Percentiles rank a stretch among this genome's conserved stretches.
phyloP scores from a whole-genome alignment of 176 grass and related monocot genomes.

The Avena eriantha region DNA sequence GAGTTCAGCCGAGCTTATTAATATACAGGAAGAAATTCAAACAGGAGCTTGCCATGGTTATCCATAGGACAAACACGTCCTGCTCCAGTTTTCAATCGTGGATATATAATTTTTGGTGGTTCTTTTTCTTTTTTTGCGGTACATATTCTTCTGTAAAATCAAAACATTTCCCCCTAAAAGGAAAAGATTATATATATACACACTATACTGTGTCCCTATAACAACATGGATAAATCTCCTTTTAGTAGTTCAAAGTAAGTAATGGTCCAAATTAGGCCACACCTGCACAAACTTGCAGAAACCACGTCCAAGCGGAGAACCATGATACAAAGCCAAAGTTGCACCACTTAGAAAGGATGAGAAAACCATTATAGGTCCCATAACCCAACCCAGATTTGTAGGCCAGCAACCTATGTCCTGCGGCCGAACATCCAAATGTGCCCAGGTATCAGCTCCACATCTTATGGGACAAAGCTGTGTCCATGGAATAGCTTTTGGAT shows the following conservation, averaged over 20 bases:
- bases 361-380: conserved; percentile 85
- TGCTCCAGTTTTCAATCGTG: not conserved
- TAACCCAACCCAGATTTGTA: conserved; percentile 96
- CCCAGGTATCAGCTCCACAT: conserved; percentile 78
- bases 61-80: not conserved
- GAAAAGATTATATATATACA: not conserved
- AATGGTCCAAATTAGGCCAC: conserved; percentile 4
- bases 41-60: not conserved
- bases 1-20: not conserved
- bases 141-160: not conserved
- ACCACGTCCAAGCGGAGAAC: conserved; percentile 84
- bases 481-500: conserved; percentile 98
- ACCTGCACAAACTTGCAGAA: conserved; percentile 99
- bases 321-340: conserved; percentile 84
- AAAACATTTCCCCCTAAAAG: not conserved
- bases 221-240: conserved; percentile 12
- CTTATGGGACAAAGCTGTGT: conserved; percentile 84
- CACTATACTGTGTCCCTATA: not conserved
- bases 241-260: conserved; percentile 20
- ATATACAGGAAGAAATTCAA: not conserved
- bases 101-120: not conserved
- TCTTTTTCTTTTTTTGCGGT: not conserved
- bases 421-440: conserved; percentile 70
- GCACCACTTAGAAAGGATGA: conserved; percentile 74
- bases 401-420: conserved; percentile 85